Evolutionary conservation across 2,329 filamentous ascomycete species (phyloP).

Genomic region (Botrytis fragariae): DNA sequence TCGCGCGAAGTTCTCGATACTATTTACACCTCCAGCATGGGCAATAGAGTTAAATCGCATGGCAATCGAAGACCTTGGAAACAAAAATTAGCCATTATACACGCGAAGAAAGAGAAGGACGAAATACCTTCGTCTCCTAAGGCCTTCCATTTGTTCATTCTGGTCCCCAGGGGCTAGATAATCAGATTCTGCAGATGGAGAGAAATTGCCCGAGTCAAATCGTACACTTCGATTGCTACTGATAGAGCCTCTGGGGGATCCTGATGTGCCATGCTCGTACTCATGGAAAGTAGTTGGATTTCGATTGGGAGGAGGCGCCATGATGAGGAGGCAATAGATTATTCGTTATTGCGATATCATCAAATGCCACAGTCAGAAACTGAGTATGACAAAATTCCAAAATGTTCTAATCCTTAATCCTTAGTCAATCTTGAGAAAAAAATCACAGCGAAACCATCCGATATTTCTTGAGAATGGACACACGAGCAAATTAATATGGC

Average conservation of each 20-base stretch:
- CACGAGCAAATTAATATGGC: conserved; percentile 7
- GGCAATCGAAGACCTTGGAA: conserved; percentile 55
- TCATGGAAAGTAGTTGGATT: conserved; percentile 38
- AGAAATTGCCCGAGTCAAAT: conserved; percentile 29
- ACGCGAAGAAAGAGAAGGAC: not conserved
- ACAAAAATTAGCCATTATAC: not conserved
- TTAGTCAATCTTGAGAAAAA: not conserved
- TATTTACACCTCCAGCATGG: conserved; percentile 87
- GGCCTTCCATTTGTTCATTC: conserved; percentile 17
- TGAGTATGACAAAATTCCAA: not conserved
- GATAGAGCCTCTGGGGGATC: conserved; percentile 34
- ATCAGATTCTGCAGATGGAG: conserved; percentile 11
- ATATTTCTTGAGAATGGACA: not conserved
- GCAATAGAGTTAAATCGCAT: conserved; percentile 56
- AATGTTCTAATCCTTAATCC: not conserved
- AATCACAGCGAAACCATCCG: not conserved
- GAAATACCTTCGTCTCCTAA: conserved; percentile 35
- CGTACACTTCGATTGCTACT: conserved; percentile 35
- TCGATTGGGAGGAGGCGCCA: conserved; percentile 15
- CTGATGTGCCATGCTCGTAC: conserved; percentile 37
- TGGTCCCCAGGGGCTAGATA: conserved; percentile 1
- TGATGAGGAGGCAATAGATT: not conserved
- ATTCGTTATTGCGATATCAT: not conserved
- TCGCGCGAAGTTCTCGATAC: conserved; percentile 86
- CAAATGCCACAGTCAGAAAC: not conserved